Percentiles rank a stretch among this genome's conserved stretches.
These are phyloP conservation scores for Globisporangium carolinianum DNA, from an alignment of 352 stramenopile species.

Conservation along the genomic window DNA sequence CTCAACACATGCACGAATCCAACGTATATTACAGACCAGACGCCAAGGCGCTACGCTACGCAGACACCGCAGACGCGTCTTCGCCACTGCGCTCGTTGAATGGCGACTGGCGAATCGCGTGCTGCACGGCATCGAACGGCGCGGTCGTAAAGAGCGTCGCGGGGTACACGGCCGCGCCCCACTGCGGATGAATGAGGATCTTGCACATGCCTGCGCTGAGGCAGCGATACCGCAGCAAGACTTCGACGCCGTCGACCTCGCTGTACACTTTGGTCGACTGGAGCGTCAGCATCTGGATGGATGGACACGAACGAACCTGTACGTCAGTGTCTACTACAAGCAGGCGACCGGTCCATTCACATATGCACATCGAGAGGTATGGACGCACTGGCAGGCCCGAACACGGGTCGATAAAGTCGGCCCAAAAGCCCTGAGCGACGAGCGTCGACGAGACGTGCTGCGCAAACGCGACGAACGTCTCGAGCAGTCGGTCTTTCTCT, in stretches of 20 bases:
- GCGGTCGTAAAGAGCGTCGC: constrained; percentile 95
- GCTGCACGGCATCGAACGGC: constrained; percentile 73
- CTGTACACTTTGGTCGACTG: constrained; percentile 94
- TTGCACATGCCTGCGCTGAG: constrained; percentile 93
- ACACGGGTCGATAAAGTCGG: constrained; percentile 97
- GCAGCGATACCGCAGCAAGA: constrained; percentile 79
- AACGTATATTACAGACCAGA: constrained; percentile 13
- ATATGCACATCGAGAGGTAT: constrained; percentile 8
- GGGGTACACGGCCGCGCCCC: constrained; percentile 94
- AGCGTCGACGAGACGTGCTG: constrained; percentile 80
- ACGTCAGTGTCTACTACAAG: neutral
- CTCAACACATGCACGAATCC: neutral
- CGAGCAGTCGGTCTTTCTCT: constrained; percentile 95
- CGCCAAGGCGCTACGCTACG: neutral
- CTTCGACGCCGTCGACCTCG: constrained; percentile 93
- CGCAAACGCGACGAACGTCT: constrained; percentile 93
- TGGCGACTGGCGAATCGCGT: constrained; percentile 32
- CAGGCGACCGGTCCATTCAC: neutral
- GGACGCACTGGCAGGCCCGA: constrained; percentile 87
- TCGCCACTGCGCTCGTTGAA: constrained; percentile 13
- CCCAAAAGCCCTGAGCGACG: constrained; percentile 83
- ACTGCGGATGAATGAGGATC: constrained; percentile 93
- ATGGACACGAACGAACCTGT: neutral
- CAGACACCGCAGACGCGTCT: neutral
- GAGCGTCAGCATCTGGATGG: constrained; percentile 82